A percentile compares a stretch with the other conserved stretches of the same genome.
phyloP scores from a whole-genome alignment of 208 protist genomes.

The Angomonas ambiguus region DNA sequence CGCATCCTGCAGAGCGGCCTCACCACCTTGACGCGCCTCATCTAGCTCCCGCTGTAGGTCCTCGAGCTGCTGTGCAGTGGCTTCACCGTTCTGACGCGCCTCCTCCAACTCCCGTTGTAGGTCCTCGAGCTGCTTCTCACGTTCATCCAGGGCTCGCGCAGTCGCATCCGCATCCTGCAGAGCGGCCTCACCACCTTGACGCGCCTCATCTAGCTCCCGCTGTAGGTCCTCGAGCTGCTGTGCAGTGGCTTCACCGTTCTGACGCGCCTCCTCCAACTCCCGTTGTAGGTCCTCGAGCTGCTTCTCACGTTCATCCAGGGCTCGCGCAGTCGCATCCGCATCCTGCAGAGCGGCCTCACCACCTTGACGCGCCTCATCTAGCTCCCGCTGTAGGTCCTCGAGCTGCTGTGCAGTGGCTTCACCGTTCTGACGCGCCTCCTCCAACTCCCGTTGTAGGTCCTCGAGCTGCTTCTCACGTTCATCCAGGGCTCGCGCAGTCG shows the following conservation, averaged over 20 bases:
- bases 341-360: not conserved
- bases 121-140: not conserved
- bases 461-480: slow-evolving; percentile 29
- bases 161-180: not conserved
- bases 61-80: not conserved
- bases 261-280: not conserved
- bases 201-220: no score
- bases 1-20: not conserved
- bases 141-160: not conserved
- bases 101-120: not conserved
- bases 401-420: slow-evolving; percentile 29
- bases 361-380: not conserved
- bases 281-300: not conserved
- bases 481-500: slow-evolving; percentile 1
- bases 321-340: no score
- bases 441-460: slow-evolving; percentile 29
- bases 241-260: no score
- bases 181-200: not conserved
- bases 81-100: not conserved
- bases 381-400: slow-evolving; percentile 11
- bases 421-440: slow-evolving; percentile 36
- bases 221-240: no score
- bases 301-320: not conserved
- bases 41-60: not conserved
- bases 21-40: not conserved